Conservation (phyloP, 2,329 filamentous ascomycete genomes). For the Rhinocladiella similis region DNA sequence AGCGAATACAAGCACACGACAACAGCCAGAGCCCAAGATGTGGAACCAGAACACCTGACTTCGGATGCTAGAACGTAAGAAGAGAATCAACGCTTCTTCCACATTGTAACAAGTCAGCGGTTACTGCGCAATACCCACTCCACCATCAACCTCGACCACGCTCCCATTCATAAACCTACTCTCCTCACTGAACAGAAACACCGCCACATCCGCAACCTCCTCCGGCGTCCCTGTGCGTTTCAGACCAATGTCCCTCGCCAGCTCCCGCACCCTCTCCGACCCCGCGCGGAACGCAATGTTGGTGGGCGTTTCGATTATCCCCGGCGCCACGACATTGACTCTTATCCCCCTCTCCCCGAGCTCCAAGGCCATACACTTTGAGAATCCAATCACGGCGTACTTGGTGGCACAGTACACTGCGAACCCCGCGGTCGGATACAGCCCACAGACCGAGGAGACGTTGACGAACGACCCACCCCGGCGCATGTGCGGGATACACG, state of each 20-base stretch:
- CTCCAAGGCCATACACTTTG: conserved; percentile 30
- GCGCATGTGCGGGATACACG: conserved; percentile 41
- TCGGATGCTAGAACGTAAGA: no score
- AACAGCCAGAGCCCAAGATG: no score
- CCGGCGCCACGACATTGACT: conserved; percentile 85
- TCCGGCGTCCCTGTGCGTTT: conserved; percentile 45
- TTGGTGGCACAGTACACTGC: conserved; percentile 35
- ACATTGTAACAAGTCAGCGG: no score
- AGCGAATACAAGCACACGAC: no score
- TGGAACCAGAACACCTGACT: no score
- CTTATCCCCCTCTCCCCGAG: conserved; percentile 62
- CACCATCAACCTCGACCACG: conserved; percentile 40
- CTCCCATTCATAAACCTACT: conserved; percentile 48
- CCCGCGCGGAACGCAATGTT: conserved; percentile 50
- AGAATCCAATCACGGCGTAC: conserved; percentile 29
- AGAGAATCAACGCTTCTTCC: no score
- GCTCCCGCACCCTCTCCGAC: background rate
- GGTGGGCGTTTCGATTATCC: conserved; percentile 90
- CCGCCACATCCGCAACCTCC: conserved; percentile 53
- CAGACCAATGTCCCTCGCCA: conserved; percentile 25
- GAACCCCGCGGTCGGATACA: conserved; percentile 27
- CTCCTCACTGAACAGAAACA: conserved; percentile 48
- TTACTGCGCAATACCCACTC: background rate
- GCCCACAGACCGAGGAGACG: conserved; percentile 39
- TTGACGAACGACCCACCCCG: conserved; percentile 40